Evolutionary conservation across 495 filamentous ascomycete species (phyloP), one percentile per base, ranked within the genome.

Genomic region (Copromyces sp.): DNA sequence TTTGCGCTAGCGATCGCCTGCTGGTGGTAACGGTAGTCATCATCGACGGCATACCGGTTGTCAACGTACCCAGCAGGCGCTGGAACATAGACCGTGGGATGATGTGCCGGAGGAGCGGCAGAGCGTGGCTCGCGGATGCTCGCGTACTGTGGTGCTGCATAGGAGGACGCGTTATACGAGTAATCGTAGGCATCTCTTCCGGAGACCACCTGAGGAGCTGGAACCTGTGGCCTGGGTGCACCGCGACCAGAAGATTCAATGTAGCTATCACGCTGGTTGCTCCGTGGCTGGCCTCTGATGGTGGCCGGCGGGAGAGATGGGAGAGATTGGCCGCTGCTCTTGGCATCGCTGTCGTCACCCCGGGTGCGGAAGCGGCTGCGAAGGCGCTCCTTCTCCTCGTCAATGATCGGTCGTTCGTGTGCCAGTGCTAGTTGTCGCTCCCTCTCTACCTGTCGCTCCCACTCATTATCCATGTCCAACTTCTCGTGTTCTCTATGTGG

Each of bases 161-260:
- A 78, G 7, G 71, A 70, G 16, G 71, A 11, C 35, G 69, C 53
- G 24, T 75, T 70, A 11, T 76, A 75, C 3, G 77, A 38, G 17
- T 72, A 71, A 29, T 73, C 61, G 70, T 77, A 74, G 12, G 47
- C 71, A 32, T 74, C 69, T 16, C 75, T 68, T 17, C 4, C 47
- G 2, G 78, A 73, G 14, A 74, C 53, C 4, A 65, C 2, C 32
- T 65, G 73, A 12, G 76, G 73, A 11, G 69, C 68, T 8, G 77
- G 44, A 9, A 47, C 68, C 16, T 71, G 69, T 3, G 79, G 79
- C 24, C 79, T 69, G 4, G 78, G 78, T 16, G 78, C 75, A 68
- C 72, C 70, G 68, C 76, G 78, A 37, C 80, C 80, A 39, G 80
- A 70, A 16, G 79, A 78, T 73, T 82, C 81, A 37, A 82, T 76